Base-by-base conservation (phyloP, 2,329 filamentous ascomycete species). In the Meredithiella fracta region DNA sequence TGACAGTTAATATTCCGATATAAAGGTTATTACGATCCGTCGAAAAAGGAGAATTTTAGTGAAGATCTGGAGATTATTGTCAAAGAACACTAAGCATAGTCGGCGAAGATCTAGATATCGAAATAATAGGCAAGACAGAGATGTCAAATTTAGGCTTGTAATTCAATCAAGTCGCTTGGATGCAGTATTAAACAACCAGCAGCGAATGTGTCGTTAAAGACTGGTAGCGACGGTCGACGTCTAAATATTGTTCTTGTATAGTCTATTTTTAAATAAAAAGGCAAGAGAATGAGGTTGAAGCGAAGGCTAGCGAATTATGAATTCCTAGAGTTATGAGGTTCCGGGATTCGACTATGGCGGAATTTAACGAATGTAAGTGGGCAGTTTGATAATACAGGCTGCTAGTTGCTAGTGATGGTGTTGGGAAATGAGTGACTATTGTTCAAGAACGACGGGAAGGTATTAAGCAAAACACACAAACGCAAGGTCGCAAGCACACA, bases 401-500 rank as follows among this genome's bases (percentile, higher is more conserved):
- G 42, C 26, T 9, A 26, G 26, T 23, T 23, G 31, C n/a, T 29
- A 31, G 29, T 47, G 38, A 22, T 14, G n/a, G n/a, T n/a, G 51
- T 53, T n/a, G 34, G 11, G 17, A 47, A 47, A 54, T 20, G 37
- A 53, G 42, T 23, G 42, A 29, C 14, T 29, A 40, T 53, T 44
- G 22, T 42, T 53, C 14, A 25, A 53, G 40, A 44, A 44, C 40
- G 11, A 20, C 22, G 20, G n/a, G 31, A 25, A n/a, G n/a, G 11
- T 44, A 26, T 29, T 42, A 26, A 61, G 57, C 54, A 57, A 52
- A 51, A 58, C 55, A 60, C 57, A 60, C 59, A 61, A 59, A 61
- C 59, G 60, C 54, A 64, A 65, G 62, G 55, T 58, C 34, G 53
- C 54, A 58, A 61, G 68, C 40, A 44, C 40, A n/a, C 11, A 66